Evolutionary conservation across 1,284 basidiomycete species (phyloP).

Genomic region (Cryptococcus jaspeensis): DNA sequence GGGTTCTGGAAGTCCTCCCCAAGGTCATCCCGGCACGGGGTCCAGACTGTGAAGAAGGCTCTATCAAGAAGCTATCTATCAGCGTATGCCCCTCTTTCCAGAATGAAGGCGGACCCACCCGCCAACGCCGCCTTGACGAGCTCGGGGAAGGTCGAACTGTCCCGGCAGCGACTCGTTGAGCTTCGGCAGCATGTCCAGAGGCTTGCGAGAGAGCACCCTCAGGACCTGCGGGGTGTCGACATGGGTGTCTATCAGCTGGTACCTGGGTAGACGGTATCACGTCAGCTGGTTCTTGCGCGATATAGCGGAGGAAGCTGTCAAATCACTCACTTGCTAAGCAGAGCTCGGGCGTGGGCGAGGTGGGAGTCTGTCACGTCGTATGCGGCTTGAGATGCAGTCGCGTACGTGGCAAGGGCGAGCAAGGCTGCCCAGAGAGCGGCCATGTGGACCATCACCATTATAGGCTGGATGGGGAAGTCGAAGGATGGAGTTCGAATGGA

Average conservation of each 20-base stretch:
- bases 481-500: no score
- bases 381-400: no score
- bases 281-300: neutral
- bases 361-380: neutral
- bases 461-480: no score
- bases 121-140: constrained; percentile 70
- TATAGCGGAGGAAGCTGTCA: neutral
- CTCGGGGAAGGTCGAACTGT: constrained; percentile 76
- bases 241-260: constrained; percentile 11
- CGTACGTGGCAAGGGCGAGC: no score
- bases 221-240: constrained; percentile 13
- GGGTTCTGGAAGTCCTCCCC: constrained; percentile 61
- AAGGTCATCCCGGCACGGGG: constrained; percentile 53
- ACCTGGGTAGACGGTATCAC: constrained; percentile 3
- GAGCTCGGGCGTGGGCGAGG: neutral
- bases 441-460: no score
- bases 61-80: neutral
- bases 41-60: constrained; percentile 77
- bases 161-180: constrained; percentile 51
- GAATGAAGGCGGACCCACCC: constrained; percentile 43
- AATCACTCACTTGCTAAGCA: neutral
- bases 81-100: neutral
- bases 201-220: constrained; percentile 4
- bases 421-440: no score
- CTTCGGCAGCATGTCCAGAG: constrained; percentile 6